A percentile compares a stretch with the other conserved stretches of the same genome.
Conservation (phyloP, 441 rosid genomes). For the Pelargonium fulgidum region DNA sequence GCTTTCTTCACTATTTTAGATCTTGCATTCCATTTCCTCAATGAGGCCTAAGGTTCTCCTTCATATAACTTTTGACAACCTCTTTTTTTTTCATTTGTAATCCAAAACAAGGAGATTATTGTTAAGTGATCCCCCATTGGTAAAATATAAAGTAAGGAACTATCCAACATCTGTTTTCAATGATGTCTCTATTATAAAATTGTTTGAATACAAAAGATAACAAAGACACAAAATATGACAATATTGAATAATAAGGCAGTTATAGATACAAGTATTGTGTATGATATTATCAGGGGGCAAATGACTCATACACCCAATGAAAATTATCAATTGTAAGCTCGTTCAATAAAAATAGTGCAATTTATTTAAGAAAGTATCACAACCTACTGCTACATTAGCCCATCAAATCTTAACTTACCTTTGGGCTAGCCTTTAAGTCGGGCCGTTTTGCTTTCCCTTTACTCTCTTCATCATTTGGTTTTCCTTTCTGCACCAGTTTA, state of each 20-base stretch:
- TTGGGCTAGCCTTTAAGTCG: slow-evolving; percentile 64
- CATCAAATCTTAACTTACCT: slow-evolving; percentile 42
- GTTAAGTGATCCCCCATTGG: no score
- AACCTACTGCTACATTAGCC: neutral
- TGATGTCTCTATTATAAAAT: no score
- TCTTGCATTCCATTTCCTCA: neutral
- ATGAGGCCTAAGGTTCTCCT: neutral
- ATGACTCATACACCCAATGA: neutral
- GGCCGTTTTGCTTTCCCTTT: slow-evolving; percentile 50
- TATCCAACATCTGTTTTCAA: neutral
- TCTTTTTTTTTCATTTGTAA: neutral
- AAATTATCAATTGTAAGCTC: neutral
- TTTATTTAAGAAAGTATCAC: neutral
- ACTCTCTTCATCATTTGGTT: slow-evolving; percentile 24
- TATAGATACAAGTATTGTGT: no score
- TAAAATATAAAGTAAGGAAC: neutral
- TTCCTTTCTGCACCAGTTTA: slow-evolving; percentile 33
- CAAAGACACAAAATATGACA: no score
- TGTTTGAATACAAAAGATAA: no score
- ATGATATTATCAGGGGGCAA: neutral
- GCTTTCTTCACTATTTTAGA: neutral
- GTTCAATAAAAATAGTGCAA: neutral
- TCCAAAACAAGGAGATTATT: no score
- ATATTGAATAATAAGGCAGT: no score
- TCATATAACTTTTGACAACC: neutral